Conservation (phyloP, 495 filamentous ascomycete genomes). For the Tuber aestivum region DNA sequence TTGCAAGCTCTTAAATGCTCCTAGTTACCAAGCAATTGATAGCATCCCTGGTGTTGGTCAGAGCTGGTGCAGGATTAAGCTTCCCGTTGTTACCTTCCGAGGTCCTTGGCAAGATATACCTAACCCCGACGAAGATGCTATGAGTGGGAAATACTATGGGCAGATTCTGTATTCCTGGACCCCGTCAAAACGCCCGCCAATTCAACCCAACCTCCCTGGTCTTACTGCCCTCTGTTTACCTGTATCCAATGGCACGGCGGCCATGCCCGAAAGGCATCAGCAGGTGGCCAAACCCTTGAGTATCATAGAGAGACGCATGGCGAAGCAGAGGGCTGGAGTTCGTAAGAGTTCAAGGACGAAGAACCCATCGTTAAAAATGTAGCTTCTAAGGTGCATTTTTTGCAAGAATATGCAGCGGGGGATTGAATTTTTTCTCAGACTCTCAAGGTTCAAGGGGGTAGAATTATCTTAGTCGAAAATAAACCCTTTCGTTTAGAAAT, state of each 20-base stretch:
- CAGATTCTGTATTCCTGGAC: not conserved
- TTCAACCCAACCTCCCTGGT: not conserved
- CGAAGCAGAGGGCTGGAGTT: not conserved
- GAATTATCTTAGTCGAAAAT: not conserved
- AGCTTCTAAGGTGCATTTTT: not conserved
- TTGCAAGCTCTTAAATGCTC: not conserved
- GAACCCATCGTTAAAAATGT: not conserved
- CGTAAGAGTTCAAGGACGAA: not conserved
- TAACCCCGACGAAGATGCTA: not conserved
- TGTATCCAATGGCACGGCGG: not conserved
- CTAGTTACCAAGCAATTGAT: not conserved
- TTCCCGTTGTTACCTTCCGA: not conserved
- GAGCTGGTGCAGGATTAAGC: not conserved
- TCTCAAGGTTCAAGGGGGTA: not conserved
- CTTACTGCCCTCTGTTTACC: not conserved
- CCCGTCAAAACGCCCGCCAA: not conserved
- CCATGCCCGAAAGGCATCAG: not conserved
- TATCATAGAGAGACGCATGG: not conserved
- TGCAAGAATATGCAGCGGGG: not conserved
- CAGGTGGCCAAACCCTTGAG: not conserved
- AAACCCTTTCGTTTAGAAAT: not conserved
- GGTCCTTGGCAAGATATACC: not conserved
- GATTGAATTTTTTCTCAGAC: not conserved
- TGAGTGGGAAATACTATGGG: not conserved
- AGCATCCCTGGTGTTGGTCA: not conserved